Percentiles rank a stretch among this genome's conserved stretches.
Conservation (phyloP, 805 yeast genomes). For the Nakazawaea sp. region DNA sequence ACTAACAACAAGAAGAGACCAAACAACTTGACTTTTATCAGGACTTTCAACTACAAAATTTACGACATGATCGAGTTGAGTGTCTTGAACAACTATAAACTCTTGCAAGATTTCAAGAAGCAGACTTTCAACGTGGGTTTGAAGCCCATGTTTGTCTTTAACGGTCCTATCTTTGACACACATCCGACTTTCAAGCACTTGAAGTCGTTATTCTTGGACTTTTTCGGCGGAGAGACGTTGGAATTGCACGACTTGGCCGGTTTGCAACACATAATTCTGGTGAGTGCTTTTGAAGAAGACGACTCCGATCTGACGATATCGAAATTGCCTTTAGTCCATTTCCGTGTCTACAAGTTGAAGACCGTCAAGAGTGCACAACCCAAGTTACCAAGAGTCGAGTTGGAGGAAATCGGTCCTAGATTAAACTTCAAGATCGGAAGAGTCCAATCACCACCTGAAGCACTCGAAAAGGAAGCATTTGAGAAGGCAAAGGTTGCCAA, state of each 20-base stretch:
- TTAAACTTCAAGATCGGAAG: slow-evolving; percentile 91
- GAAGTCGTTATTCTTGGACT: slow-evolving; percentile 85
- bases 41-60: slow-evolving; percentile 85
- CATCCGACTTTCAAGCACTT: slow-evolving; percentile 82
- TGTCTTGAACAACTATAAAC: slow-evolving; percentile 59
- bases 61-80: slow-evolving; percentile 93
- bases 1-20: slow-evolving; percentile 88
- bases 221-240: slow-evolving; percentile 80
- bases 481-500: slow-evolving; percentile 73
- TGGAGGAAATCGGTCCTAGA: slow-evolving; percentile 94
- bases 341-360: slow-evolving; percentile 85
- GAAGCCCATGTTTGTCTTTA: slow-evolving; percentile 91
- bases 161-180: slow-evolving; percentile 85
- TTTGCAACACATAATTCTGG: slow-evolving; percentile 80
- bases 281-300: slow-evolving; percentile 70
- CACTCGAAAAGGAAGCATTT: slow-evolving; percentile 84
- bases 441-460: slow-evolving; percentile 73
- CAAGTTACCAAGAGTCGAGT: slow-evolving; percentile 87
- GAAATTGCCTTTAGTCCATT: slow-evolving; percentile 72
- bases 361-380: slow-evolving; percentile 73
- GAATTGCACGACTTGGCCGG: slow-evolving; percentile 91
- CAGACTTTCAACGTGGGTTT: slow-evolving; percentile 80
- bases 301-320: slow-evolving; percentile 59
- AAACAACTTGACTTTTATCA: slow-evolving; percentile 77
- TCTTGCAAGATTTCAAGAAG: slow-evolving; percentile 74